phyloP scores from a whole-genome alignment of 1,284 basidiomycete species.

The Ceratobasidium sp. region DNA sequence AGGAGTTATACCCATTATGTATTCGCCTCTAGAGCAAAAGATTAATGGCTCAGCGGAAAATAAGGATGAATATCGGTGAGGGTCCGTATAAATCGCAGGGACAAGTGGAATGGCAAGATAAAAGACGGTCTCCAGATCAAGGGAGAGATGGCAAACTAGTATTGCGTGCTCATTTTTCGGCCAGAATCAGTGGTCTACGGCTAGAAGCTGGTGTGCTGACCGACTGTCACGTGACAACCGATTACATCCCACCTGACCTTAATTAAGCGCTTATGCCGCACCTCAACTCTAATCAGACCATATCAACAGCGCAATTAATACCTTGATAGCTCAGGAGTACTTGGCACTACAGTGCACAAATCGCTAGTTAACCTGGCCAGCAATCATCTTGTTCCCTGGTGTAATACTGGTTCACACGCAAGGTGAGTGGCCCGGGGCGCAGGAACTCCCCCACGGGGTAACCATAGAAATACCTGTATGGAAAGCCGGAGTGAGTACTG shows the following conservation, averaged over 20 bases:
- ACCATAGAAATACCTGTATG: too few relatives aligned
- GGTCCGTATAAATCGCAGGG: not conserved
- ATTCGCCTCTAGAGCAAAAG: not conserved
- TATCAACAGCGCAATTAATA: not conserved
- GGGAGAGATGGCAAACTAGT: not conserved
- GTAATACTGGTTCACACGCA: too few relatives aligned
- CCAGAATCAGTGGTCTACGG: not conserved
- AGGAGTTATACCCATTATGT: not conserved
- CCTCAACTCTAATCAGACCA: not conserved
- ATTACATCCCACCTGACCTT: too few relatives aligned
- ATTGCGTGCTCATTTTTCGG: not conserved
- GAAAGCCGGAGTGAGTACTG: too few relatives aligned
- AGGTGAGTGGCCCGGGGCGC: too few relatives aligned
- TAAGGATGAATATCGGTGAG: constrained; percentile 7
- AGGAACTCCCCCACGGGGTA: too few relatives aligned
- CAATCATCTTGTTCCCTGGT: too few relatives aligned
- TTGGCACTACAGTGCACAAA: too few relatives aligned
- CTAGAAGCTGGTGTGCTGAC: not conserved
- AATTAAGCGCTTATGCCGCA: not conserved
- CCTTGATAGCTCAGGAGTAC: not conserved
- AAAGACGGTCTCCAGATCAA: not conserved
- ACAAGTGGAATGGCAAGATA: not conserved
- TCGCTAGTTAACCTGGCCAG: too few relatives aligned
- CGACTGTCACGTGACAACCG: not conserved
- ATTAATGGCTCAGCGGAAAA: not conserved